Base-by-base conservation (phyloP, 768 basidiomycete genomes). In the Boletus edulis region DNA sequence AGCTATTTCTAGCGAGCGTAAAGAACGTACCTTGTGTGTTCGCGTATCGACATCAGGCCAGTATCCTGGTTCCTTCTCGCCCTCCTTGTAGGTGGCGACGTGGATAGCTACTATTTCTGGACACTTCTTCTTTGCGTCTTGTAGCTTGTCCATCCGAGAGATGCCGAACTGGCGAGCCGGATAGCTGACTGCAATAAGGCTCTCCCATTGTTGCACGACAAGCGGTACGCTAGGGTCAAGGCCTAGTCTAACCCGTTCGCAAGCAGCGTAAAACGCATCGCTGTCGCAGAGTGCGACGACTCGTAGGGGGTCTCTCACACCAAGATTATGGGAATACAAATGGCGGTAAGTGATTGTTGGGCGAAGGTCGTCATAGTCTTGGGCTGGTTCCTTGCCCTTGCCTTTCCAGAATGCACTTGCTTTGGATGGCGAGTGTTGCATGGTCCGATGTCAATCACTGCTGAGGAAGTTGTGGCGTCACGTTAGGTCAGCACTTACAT, bases 161-260 rank as follows among this genome's bases (percentile, higher is more conserved):
- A 99, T 95, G 5, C 95, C 96, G 67, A 81, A 98, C 64, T 84
- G 85, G 58, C 97, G 82, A 0, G 97, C 96, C 5, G 94, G 87
- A 67, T 99, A 98, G 72, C 95, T 98, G 58, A 98, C 89, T 0
- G 97, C 97, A 55, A 99, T 98, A 50, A 95, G 67, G 15, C 83
- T 77, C 43, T 89, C 83, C 94, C 94, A 95, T 60, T 96, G 94
- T 42, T 87, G 79, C 7, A 94, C 92, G 6, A 92, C 90, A 12
- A 95, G 76, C 0, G 93, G 92, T 1, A 70, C 77, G 17, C 79
- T 77, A 40, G 79, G 78, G 48, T 81, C 76, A 43, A 91, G 74
- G 0, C 81, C 83, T 0, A 96, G 81, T 29, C 94, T 78, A 50
- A 91, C 81, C 73, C 87, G 89, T 71, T 97, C 95, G 73, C 91